Percentiles rank a stretch among this genome's conserved stretches.
Evolutionary conservation across 129 eudicot genomes (phyloP).

Genomic region (Dittrichia graveolens): DNA sequence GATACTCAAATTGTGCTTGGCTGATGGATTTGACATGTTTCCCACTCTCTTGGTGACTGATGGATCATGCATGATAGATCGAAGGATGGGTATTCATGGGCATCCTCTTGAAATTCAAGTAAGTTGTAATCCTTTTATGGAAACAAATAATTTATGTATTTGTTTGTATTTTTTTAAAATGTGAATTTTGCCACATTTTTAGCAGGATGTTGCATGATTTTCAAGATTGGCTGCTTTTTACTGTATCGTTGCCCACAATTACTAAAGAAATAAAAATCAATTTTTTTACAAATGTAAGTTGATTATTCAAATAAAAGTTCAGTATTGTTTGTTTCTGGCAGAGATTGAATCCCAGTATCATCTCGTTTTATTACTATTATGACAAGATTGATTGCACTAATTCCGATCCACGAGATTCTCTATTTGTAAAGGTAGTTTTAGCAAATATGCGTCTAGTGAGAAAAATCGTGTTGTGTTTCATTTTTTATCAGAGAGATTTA

Average conservation of each 20-base stretch:
- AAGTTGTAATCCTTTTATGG: slow-evolving; percentile 20
- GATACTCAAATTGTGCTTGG: slow-evolving; percentile 74
- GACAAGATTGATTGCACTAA: no score
- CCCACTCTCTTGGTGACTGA: slow-evolving; percentile 89
- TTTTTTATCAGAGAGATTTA: no score
- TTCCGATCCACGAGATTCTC: no score
- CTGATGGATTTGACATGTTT: slow-evolving; percentile 95
- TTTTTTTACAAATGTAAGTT: background rate
- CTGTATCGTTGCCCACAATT: background rate
- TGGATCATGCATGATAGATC: slow-evolving; percentile 92
- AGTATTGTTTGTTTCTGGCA: no score
- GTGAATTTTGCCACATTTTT: background rate
- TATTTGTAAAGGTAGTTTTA: background rate
- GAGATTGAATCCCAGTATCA: no score
- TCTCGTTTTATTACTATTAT: no score
- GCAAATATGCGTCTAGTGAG: background rate
- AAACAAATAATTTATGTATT: background rate
- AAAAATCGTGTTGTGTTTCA: no score
- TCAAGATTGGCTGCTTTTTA: slow-evolving; percentile 1
- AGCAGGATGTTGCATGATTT: slow-evolving; percentile 1
- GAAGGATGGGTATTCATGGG: slow-evolving; percentile 94
- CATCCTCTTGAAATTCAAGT: slow-evolving; percentile 97
- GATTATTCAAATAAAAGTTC: background rate
- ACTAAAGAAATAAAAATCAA: background rate
- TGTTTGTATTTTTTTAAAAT: background rate